Evolutionary conservation across 208 protist species (phyloP).

Genomic region (Crithidia expoeki): DNA sequence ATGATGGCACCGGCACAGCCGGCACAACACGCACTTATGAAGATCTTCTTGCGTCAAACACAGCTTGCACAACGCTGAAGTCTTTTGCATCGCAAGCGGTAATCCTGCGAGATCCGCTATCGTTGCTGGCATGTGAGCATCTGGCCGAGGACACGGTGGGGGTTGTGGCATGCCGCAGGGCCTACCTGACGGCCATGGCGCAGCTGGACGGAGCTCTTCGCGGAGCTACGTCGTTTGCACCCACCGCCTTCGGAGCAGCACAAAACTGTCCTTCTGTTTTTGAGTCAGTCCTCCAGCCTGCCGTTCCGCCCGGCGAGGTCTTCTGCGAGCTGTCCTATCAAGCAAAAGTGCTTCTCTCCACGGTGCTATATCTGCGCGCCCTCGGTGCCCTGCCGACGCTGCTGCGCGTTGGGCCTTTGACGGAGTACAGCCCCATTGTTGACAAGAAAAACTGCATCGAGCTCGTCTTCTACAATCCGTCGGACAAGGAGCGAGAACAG

Average conservation of each 20-base stretch:
- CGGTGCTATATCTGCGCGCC: slow-evolving; percentile 75
- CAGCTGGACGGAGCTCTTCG: slow-evolving; percentile 8
- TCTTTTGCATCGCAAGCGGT: slow-evolving; percentile 52
- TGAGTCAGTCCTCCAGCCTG: slow-evolving; percentile 33
- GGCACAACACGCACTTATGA: neutral
- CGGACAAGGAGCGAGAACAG: slow-evolving; percentile 11
- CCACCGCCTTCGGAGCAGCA: neutral
- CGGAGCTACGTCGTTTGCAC: neutral
- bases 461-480: slow-evolving; percentile 73
- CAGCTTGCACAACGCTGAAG: neutral
- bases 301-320: slow-evolving; percentile 33
- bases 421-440: slow-evolving; percentile 57
- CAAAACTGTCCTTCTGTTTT: neutral
- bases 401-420: slow-evolving; percentile 68
- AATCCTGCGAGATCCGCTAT: slow-evolving; percentile 50
- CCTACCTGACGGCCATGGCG: slow-evolving; percentile 27
- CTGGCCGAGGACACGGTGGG: slow-evolving; percentile 40
- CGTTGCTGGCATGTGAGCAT: slow-evolving; percentile 57
- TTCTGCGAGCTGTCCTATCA: slow-evolving; percentile 64
- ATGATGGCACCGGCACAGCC: neutral
- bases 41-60: neutral
- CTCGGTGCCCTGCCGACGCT: slow-evolving; percentile 84
- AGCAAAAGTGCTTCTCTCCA: slow-evolving; percentile 71
- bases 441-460: slow-evolving; percentile 87
- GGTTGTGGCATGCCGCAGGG: slow-evolving; percentile 20